A percentile compares a stretch with the other conserved stretches of the same genome.
Evolutionary conservation across 2,329 filamentous ascomycete species (phyloP).

Genomic region (Fonsecaea monophora): DNA sequence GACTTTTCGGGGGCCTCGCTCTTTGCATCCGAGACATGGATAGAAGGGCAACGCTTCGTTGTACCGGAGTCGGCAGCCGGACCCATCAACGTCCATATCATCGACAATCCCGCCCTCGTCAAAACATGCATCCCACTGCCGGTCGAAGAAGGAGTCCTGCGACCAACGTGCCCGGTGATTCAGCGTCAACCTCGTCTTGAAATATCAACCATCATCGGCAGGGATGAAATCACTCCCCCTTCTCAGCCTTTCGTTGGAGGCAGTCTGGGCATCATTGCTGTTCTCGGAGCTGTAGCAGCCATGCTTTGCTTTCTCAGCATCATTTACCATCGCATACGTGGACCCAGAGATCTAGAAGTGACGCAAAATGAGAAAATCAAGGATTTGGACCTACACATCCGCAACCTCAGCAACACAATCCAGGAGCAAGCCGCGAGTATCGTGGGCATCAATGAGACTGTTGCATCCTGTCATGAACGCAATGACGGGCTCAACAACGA

Average conservation of each 20-base stretch:
- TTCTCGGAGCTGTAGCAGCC: not conserved
- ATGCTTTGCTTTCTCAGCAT: not conserved
- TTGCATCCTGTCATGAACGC: not conserved
- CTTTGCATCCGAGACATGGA: conserved; percentile 13
- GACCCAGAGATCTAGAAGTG: no score
- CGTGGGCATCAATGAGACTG: not conserved
- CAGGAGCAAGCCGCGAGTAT: no score
- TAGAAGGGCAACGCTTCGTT: conserved; percentile 9
- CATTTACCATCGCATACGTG: not conserved
- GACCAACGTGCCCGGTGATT: conserved; percentile 19
- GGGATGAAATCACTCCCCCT: not conserved
- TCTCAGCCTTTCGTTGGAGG: not conserved
- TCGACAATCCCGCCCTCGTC: conserved; percentile 1
- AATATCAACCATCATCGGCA: not conserved
- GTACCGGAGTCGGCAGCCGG: not conserved
- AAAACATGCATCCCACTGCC: conserved; percentile 9
- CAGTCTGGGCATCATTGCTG: not conserved
- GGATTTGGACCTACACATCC: no score
- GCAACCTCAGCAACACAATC: no score
- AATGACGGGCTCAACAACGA: not conserved
- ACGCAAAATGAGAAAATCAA: no score
- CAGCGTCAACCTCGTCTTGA: conserved; percentile 6
- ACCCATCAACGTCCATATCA: not conserved
- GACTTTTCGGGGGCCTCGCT: conserved; percentile 4
- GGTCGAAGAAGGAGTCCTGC: conserved; percentile 10